phyloP scores from a whole-genome alignment of 805 yeast species.

The Pichia californica region DNA sequence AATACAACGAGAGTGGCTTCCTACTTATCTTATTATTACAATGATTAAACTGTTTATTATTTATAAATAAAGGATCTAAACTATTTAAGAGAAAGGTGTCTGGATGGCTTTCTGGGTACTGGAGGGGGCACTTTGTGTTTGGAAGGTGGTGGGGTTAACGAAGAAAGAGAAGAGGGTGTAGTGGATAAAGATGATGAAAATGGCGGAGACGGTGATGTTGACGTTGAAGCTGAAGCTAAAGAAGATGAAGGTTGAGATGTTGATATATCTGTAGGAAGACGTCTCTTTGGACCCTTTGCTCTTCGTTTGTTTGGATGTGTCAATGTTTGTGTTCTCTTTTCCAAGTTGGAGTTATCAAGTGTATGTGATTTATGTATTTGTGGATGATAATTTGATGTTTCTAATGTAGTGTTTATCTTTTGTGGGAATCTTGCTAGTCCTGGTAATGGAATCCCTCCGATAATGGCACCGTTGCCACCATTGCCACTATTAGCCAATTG shows the following conservation, averaged over 20 bases:
- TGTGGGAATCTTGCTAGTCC: background rate
- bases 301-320: conserved; percentile 41
- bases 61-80: too few relatives aligned
- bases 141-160: background rate
- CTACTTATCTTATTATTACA: too few relatives aligned
- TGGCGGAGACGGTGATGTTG: background rate
- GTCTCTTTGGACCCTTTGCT: conserved; percentile 47
- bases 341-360: background rate
- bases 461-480: too few relatives aligned
- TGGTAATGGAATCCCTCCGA: conserved; percentile 1
- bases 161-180: background rate
- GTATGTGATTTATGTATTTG: conserved; percentile 1
- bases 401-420: too few relatives aligned
- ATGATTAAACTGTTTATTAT: too few relatives aligned
- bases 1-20: too few relatives aligned
- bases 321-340: conserved; percentile 21
- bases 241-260: background rate
- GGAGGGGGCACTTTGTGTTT: background rate
- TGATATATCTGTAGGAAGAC: conserved; percentile 32
- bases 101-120: background rate
- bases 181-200: background rate
- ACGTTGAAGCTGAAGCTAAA: background rate
- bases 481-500: background rate
- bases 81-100: too few relatives aligned
- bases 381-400: too few relatives aligned